Conservation (phyloP, 139 green algal genomes). For the Chlorella sp. region DNA sequence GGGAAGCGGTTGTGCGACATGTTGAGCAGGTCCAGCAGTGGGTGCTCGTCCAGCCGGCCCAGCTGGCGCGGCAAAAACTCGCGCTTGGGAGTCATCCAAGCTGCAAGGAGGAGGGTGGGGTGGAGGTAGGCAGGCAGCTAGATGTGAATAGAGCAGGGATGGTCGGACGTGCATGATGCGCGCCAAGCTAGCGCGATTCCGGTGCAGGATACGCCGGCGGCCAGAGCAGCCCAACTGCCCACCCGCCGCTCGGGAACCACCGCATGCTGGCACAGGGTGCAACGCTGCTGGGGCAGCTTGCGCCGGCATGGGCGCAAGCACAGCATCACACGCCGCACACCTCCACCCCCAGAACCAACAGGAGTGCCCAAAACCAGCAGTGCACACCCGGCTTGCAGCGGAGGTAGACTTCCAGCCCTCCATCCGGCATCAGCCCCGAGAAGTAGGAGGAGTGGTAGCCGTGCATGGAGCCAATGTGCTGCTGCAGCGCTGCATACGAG, state of each 20-base stretch:
- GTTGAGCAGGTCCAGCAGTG: not conserved
- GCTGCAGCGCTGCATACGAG: slow-evolving; percentile 26
- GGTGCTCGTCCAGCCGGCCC: not conserved
- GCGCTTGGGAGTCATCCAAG: not conserved
- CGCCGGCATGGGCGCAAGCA: too few relatives aligned
- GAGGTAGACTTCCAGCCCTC: slow-evolving; percentile 7
- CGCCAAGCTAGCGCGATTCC: too few relatives aligned
- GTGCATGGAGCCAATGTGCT: slow-evolving; percentile 36
- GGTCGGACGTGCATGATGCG: too few relatives aligned
- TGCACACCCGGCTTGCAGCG: slow-evolving; percentile 40
- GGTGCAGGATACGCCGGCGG: too few relatives aligned
- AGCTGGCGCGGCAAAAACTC: not conserved
- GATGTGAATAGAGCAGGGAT: not conserved
- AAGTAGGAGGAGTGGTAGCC: slow-evolving; percentile 29
- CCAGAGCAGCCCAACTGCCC: too few relatives aligned
- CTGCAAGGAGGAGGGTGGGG: not conserved
- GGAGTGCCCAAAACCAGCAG: too few relatives aligned
- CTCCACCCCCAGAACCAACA: not conserved
- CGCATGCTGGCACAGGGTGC: not conserved
- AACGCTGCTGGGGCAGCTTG: not conserved
- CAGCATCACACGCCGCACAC: not conserved
- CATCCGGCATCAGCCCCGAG: not conserved
- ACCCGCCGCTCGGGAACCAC: not conserved
- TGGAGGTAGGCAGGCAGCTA: too few relatives aligned
- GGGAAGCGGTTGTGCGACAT: not conserved